Conservation (phyloP, 805 yeast genomes). For the Cyberlindnera bimundalis region DNA sequence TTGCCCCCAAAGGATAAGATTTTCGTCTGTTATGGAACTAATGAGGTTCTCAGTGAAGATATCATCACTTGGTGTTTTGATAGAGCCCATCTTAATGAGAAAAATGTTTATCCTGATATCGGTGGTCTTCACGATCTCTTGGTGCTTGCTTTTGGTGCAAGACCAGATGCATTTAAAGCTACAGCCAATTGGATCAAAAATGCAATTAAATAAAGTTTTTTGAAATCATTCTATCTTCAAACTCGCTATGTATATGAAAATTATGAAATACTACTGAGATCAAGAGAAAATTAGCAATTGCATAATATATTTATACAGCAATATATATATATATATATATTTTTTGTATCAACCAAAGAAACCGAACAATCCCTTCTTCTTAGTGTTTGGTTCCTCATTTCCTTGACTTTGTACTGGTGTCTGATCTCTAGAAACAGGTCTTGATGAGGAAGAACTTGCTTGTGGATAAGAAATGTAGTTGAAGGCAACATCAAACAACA, state of each 20-base stretch:
- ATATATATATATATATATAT: background rate
- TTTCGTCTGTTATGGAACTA: constrained; percentile 5
- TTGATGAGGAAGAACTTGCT: constrained; percentile 12
- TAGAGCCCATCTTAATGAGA: background rate
- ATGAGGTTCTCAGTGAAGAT: constrained; percentile 12
- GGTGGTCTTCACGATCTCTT: background rate
- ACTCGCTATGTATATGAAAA: too few species aligned
- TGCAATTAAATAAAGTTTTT: too few species aligned
- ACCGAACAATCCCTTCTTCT: constrained; percentile 72
- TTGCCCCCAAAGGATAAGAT: constrained; percentile 1
- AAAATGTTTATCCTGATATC: background rate
- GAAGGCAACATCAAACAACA: constrained; percentile 85
- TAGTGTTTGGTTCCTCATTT: constrained; percentile 13
- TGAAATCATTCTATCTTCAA: too few species aligned
- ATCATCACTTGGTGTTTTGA: background rate
- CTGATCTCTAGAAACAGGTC: too few species aligned
- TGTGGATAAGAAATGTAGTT: constrained; percentile 60
- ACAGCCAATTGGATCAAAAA: background rate
- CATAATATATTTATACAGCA: background rate
- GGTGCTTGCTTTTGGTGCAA: background rate
- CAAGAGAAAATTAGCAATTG: too few species aligned
- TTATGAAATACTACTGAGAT: too few species aligned
- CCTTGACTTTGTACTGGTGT: constrained; percentile 1
- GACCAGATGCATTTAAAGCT: background rate
- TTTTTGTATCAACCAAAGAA: constrained; percentile 51